Evolutionary conservation across 768 basidiomycete species (phyloP).

Genomic region (Kwoniella mangroviensis): DNA sequence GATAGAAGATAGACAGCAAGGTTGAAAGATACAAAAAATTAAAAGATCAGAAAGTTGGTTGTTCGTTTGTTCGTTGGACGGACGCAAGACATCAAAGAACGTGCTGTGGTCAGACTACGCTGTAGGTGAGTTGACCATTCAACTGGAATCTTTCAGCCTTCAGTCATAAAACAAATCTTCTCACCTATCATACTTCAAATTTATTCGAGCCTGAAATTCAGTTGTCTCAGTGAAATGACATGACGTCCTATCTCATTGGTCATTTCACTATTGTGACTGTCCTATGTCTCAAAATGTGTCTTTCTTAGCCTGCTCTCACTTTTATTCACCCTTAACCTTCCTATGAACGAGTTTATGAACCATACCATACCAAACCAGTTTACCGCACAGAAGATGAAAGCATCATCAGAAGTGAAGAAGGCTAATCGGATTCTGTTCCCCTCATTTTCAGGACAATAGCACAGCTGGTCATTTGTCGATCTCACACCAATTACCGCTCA

Average conservation of each 20-base stretch:
- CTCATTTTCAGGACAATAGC: not conserved
- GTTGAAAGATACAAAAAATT: too few relatives aligned
- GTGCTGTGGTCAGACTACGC: not conserved
- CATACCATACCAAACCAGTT: not conserved
- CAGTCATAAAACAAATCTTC: slow-evolving; percentile 8
- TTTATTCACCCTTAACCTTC: not conserved
- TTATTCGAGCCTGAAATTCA: not conserved
- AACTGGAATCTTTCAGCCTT: slow-evolving; percentile 1
- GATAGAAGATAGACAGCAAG: not conserved
- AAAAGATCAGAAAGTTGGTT: too few relatives aligned
- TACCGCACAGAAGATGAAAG: not conserved
- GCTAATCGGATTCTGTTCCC: slow-evolving; percentile 9
- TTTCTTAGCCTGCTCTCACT: slow-evolving; percentile 1
- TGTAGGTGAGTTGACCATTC: not conserved
- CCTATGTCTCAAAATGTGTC: not conserved
- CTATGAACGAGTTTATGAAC: not conserved
- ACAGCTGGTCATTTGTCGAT: not conserved
- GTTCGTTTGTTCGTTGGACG: too few relatives aligned
- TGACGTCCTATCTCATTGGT: slow-evolving; percentile 3
- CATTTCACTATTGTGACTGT: not conserved
- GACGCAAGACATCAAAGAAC: not conserved
- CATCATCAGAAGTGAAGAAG: not conserved
- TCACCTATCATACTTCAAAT: not conserved
- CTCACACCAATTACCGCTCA: not conserved
- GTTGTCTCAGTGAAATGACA: not conserved